A percentile compares a stretch with the other conserved stretches of the same genome.
phyloP scores from a whole-genome alignment of 371 early-diverging fungal genomes.

The Syncephalastrum monosporum region DNA sequence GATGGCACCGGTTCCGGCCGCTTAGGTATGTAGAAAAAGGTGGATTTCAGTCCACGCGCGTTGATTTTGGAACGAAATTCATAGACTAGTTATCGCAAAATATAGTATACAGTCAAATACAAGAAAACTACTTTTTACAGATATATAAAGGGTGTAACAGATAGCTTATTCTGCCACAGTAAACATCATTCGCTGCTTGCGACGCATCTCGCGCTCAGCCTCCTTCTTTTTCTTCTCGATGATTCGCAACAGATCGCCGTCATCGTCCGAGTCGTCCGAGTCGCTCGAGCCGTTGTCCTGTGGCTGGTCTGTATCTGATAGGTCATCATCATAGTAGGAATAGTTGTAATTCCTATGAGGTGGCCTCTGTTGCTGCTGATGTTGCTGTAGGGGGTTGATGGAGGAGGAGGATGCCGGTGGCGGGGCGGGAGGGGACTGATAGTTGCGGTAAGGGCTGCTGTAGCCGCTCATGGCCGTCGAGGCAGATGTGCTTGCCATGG shows the following conservation, averaged over 20 bases:
- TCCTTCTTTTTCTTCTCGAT: conserved; percentile 30
- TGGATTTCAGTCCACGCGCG: no score
- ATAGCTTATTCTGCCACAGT: conserved; percentile 10
- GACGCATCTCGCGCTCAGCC: conserved; percentile 13
- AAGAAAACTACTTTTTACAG: not conserved
- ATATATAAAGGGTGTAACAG: not conserved
- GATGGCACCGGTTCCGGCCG: no score
- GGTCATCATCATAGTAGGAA: conserved; percentile 3
- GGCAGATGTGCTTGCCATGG: conserved; percentile 6
- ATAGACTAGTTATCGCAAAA: no score
- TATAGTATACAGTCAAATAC: no score
- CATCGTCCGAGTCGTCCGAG: conserved; percentile 28
- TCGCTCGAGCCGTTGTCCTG: conserved; percentile 3
- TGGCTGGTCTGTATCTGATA: not conserved
- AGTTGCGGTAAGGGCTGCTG: no score
- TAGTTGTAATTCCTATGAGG: conserved; percentile 3
- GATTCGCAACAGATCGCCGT: conserved; percentile 22
- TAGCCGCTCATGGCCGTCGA: not conserved
- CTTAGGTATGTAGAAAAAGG: no score
- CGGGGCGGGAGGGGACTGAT: conserved; percentile 2
- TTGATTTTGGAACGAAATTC: no score
- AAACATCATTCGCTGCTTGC: conserved; percentile 13
- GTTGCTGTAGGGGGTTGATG: not conserved
- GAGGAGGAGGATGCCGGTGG: not conserved
- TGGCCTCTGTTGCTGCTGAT: conserved; percentile 1